Conservation (phyloP, 768 basidiomycete genomes). For the Holtermanniella nyarrowii region DNA sequence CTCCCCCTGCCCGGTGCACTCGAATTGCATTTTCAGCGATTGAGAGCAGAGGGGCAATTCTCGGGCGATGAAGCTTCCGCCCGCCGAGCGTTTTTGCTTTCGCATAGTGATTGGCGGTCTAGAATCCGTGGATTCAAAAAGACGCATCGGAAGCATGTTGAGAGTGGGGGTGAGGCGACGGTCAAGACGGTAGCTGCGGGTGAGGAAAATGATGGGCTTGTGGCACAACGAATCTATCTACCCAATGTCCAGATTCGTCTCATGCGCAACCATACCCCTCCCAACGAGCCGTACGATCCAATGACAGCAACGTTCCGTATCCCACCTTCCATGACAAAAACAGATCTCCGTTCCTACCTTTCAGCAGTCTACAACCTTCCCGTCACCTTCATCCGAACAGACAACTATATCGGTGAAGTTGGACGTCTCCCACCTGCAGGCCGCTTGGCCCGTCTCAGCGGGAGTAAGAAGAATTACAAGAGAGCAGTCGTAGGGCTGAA, state of each 20-base stretch:
- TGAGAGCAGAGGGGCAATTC: conserved; percentile 12
- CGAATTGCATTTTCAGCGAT: conserved; percentile 24
- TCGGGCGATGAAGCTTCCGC: conserved; percentile 19
- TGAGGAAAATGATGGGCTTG: conserved; percentile 36
- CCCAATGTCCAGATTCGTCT: conserved; percentile 77
- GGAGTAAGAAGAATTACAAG: conserved; percentile 55
- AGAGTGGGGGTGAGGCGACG: not conserved
- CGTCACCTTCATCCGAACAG: conserved; percentile 91
- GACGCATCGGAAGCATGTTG: not conserved
- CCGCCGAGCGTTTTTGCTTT: conserved; percentile 21
- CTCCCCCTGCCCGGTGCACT: conserved; percentile 11
- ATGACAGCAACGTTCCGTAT: conserved; percentile 91
- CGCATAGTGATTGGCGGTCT: conserved; percentile 14
- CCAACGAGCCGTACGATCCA: conserved; percentile 76
- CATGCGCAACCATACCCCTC: conserved; percentile 68
- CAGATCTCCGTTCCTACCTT: conserved; percentile 79
- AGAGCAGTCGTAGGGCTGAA: conserved; percentile 82
- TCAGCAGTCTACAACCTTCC: conserved; percentile 72
- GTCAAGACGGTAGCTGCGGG: not conserved
- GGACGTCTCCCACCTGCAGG: conserved; percentile 27
- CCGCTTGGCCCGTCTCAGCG: conserved; percentile 12
- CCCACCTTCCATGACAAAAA: conserved; percentile 78
- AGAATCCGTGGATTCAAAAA: conserved; percentile 15
- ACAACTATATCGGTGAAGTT: conserved; percentile 64
- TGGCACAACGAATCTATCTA: conserved; percentile 76